These are phyloP conservation scores for Botrytis squamosa DNA, from an alignment of 2,329 filamentous ascomycete genomes.

Conservation along the genomic window DNA sequence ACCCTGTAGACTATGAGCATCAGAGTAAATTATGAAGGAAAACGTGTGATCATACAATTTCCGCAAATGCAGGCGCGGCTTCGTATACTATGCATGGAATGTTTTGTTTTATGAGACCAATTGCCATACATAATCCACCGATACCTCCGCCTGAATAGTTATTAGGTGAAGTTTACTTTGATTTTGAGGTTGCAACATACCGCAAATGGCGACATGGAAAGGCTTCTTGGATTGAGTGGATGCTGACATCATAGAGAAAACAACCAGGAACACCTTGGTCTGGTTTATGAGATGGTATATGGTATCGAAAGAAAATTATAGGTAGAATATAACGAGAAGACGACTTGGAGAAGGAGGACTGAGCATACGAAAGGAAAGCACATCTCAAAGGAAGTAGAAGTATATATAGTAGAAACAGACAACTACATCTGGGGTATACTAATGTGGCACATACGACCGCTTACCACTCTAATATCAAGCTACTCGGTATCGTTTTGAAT, in stretches of 20 bases:
- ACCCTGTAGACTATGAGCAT: slow-evolving; percentile 20
- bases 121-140: slow-evolving; percentile 35
- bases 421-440: neutral
- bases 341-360: neutral
- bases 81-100: slow-evolving; percentile 38
- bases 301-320: neutral
- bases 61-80: slow-evolving; percentile 36
- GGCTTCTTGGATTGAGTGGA: slow-evolving; percentile 29
- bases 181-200: slow-evolving; percentile 17
- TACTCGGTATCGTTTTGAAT: no score
- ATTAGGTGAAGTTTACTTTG: slow-evolving; percentile 1
- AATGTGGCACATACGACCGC: neutral
- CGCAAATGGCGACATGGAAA: slow-evolving; percentile 38
- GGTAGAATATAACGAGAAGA: neutral
- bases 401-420: neutral
- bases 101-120: slow-evolving; percentile 36
- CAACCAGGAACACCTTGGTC: neutral
- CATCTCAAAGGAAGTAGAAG: neutral
- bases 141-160: slow-evolving; percentile 34
- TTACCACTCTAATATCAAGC: neutral
- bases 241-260: slow-evolving; percentile 24
- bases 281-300: neutral
- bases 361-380: neutral
- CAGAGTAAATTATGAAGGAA: neutral
- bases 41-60: slow-evolving; percentile 29